phyloP scores from a whole-genome alignment of 164 flowering plant genomes.

The Liquidambar formosana region DNA sequence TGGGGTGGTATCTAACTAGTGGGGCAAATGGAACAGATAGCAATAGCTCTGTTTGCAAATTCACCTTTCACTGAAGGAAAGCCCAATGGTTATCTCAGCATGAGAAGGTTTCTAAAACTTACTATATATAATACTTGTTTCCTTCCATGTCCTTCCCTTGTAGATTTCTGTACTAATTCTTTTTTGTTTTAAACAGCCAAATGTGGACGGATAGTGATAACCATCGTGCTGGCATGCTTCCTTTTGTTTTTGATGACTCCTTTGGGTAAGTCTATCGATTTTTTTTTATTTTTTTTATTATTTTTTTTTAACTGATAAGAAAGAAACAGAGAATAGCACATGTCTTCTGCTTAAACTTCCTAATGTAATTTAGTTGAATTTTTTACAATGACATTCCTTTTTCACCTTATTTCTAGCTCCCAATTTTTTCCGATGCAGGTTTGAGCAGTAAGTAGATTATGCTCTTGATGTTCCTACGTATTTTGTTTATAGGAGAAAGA shows the following conservation, averaged over 20 bases:
- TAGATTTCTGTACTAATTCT: constrained; percentile 8
- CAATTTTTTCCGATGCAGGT: constrained; percentile 48
- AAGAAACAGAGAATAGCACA: too few relatives aligned
- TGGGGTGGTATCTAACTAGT: constrained; percentile 26
- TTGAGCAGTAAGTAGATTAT: constrained; percentile 96
- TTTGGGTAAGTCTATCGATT: constrained; percentile 67
- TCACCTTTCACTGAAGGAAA: constrained; percentile 98
- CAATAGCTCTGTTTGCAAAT: constrained; percentile 96
- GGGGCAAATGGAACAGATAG: constrained; percentile 63
- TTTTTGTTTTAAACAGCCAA: constrained; percentile 57
- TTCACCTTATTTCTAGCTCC: background rate
- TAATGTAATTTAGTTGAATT: background rate
- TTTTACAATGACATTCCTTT: background rate
- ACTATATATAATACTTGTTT: background rate
- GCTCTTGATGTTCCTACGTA: constrained; percentile 99
- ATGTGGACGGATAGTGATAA: constrained; percentile 96
- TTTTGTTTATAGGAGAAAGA: constrained; percentile 86
- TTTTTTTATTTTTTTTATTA: too few relatives aligned
- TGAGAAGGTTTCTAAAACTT: constrained; percentile 70
- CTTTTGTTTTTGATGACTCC: constrained; percentile 94
- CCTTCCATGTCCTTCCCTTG: background rate
- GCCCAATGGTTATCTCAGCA: constrained; percentile 95
- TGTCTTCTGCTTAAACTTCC: too few relatives aligned
- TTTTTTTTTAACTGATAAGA: too few relatives aligned
- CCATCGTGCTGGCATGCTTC: constrained; percentile 96